Evolutionary conservation across 805 yeast genomes (phyloP), one percentile per base, ranked within the genome.

Genomic region (Candida palmyrensis): DNA sequence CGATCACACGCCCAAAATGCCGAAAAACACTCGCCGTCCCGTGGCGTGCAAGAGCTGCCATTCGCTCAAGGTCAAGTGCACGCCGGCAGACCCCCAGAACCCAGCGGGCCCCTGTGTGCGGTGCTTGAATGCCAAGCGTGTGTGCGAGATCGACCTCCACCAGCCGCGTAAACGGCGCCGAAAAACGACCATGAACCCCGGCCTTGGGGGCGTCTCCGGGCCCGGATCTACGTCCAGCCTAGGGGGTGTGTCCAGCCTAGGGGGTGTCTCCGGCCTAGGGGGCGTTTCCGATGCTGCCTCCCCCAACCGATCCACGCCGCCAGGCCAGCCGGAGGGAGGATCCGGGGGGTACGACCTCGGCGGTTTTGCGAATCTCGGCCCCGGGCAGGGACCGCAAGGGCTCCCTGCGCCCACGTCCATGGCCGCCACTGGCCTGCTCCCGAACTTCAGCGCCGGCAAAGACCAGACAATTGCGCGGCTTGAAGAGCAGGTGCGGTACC

Each of bases 1-100:
- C n/a, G n/a, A n/a, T n/a, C n/a, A n/a, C n/a, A n/a, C 34, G 7
- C 11, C 8, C 6, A 35, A 35, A 12, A 18, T 25, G 15, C 28
- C 49, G 11, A 49, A 77, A 35, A n/a, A n/a, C n/a, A n/a, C n/a
- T n/a, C n/a, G n/a, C n/a, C 46, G 78, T 30, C 56, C 79, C 0
- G 77, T 74, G 10, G 84, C 84, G 2, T 79, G 85, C 52, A 75
- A 72, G 42, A 64, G 75, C n/a, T 88, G 97, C 51, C 95, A 90
- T 47, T 54, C 83, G 0, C 67, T 86, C 32, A 88, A 88, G 50
- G 96, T 88, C 21, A 77, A 82, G 45, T 88, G 97, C 56, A 76
- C 82, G 6, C 92, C 95, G 0, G 65, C 80, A 1, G 79, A 79
- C 48, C 54, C 66, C 25, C 47, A 63, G 19, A 73, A 79, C 37